Conservation (phyloP, 768 basidiomycete species). For the Pleurotus tuoliensis region DNA sequence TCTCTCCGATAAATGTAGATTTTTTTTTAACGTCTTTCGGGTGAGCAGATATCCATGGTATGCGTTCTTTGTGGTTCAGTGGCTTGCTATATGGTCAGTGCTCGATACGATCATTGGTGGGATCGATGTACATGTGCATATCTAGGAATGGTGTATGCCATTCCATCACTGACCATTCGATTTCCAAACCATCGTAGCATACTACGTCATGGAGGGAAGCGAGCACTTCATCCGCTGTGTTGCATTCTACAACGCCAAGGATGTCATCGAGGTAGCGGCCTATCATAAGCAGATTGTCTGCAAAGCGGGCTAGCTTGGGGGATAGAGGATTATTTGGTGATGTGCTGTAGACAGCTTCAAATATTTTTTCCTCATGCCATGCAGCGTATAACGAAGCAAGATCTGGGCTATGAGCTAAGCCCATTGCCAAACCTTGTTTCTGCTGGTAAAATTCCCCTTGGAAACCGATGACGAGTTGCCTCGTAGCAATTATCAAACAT, state of each 20-base stretch:
- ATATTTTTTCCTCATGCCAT: background rate
- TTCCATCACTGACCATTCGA: background rate
- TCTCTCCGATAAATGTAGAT: background rate
- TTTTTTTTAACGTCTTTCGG: no score
- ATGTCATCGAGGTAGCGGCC: background rate
- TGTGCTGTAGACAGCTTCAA: no score
- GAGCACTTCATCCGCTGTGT: background rate
- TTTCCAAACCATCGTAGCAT: background rate
- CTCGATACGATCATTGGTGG: no score
- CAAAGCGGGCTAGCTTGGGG: background rate
- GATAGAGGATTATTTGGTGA: background rate
- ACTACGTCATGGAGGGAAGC: background rate
- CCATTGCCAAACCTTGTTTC: conserved; percentile 25
- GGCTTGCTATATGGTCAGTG: no score
- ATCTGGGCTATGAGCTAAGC: conserved; percentile 23
- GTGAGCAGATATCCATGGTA: background rate
- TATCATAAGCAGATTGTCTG: no score
- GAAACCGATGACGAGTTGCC: conserved; percentile 18
- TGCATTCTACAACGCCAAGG: background rate
- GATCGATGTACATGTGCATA: no score
- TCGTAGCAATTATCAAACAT: conserved; percentile 12
- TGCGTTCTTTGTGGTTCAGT: no score
- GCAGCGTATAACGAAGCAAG: background rate
- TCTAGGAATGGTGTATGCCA: background rate
- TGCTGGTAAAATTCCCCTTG: conserved; percentile 20